Base-by-base conservation (phyloP, 129 eudicot species). In the Chrysanthemum makinoi region DNA sequence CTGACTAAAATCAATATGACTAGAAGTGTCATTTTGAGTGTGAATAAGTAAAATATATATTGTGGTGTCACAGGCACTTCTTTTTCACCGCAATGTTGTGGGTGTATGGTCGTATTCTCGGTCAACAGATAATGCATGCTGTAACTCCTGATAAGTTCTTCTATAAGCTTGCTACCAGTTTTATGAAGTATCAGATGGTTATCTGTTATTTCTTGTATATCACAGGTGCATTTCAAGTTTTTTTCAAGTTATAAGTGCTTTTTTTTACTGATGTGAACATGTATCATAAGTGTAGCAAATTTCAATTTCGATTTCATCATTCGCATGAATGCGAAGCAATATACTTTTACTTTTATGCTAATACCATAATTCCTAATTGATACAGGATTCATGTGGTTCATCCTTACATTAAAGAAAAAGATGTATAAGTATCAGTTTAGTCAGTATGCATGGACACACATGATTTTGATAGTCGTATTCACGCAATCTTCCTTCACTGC, bases 381-480 rank as follows among this genome's bases (percentile, higher is more conserved):
- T 80, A 24, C 88, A 90, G 95, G 96, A 62, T 61, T 87, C 62
- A 73, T 90, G 86, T 87, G 91, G 97, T 90, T 90, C 80, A 90
- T 90, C 77, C 95, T 90, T 61, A 85, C 97, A 11, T 72, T 90
- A 58, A 87, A 87, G 83, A 81, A 81, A 80, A 90, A 81, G 78
- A 90, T 85, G 95, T 90, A 87, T 75, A 87, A 85, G 84, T 90
- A 90, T 77, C 97, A 90, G 39, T 90, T 87, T 70, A 85, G 95
- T 63, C 97, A 90, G 66, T 90, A 76, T 53, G 91, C 95, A 49
- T 90, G 97, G 97, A 90, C 97, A 46, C 97, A 87, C 81, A 90
- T 85, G 97, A 87, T 90, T 75, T 87, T 90, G 26, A 85, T 90
- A 63, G 91, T 87, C n/a, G 97, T 90, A 51, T 90, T 90, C 50